Base-by-base conservation (phyloP, 345 rosid species). In the Excoecaria agallocha region DNA sequence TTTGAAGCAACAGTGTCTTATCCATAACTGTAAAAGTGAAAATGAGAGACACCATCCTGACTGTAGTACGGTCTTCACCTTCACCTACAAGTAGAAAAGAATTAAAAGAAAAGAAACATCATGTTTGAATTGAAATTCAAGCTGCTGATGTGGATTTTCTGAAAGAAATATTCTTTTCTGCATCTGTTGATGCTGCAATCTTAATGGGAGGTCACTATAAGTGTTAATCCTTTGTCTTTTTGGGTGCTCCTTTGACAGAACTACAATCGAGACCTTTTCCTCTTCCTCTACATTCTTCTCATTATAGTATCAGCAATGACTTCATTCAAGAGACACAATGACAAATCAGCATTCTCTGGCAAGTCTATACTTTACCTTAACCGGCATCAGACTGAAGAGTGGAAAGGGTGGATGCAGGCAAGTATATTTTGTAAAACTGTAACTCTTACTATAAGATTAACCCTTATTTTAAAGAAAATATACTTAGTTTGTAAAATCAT, bases 351-450 rank as follows among this genome's bases (percentile, higher is more conserved):
- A 24, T 86, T 90, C 69, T 83, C 89, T 76, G 97, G 98, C 75
- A 93, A 91, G 76, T 60, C 96, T 68, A 87, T 87, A 64, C 91
- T 84, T 20, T 95, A 91, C 86, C 97, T 95, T 76, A 91, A 89
- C 78, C 87, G 95, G 70, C 93, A 92, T 85, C 97, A 94, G 78
- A 94, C 98, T n/a, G 97, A 92, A 78, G 97, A 95, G 80, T 95
- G 99, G 99, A 95, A 89, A 86, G 98, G 98, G 79, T 95, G 98
- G 97, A 95, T 95, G 99, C 98, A 95, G 99, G 99, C 87, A 80
- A 87, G 92, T 83, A 13, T 80, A 75, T 79, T n/a, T 73, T 69
- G 37, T 6, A 71, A 63, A 50, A 43, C 17, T 54, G 19, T 64
- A 12, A 54, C 24, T 76, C 20, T 8, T 66, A 1, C 19, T 10